Percentiles rank a stretch among this genome's conserved stretches.
phyloP scores from a whole-genome alignment of 2,329 filamentous ascomycete genomes.

The Xylaria digitata region DNA sequence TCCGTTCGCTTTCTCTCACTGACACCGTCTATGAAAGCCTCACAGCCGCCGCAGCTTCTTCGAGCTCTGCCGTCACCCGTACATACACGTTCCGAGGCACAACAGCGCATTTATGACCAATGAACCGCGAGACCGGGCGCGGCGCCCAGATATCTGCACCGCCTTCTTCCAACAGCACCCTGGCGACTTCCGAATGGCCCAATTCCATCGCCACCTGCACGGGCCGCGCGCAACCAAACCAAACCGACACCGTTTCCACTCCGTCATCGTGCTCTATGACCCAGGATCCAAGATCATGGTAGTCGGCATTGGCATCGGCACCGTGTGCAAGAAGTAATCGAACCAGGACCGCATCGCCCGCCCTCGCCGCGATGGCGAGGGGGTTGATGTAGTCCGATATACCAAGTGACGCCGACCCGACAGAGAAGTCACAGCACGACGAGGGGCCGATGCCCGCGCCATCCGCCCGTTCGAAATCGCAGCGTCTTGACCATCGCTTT shows the following conservation, averaged over 20 bases:
- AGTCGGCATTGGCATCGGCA: constrained; percentile 10
- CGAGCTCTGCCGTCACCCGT: too few species aligned
- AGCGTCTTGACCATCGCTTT: not conserved
- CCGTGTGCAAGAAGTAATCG: constrained; percentile 1
- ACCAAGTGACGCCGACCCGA: too few species aligned
- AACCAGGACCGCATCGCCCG: constrained; percentile 2
- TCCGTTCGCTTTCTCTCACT: too few species aligned
- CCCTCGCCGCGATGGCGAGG: constrained; percentile 5
- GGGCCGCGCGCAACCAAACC: not conserved
- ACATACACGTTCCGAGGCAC: too few species aligned
- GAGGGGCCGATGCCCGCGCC: too few species aligned
- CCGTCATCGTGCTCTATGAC: too few species aligned
- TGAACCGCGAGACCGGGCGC: not conserved
- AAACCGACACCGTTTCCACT: too few species aligned
- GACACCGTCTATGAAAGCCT: too few species aligned
- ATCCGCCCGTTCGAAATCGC: not conserved
- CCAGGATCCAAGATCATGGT: not conserved
- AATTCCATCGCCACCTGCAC: constrained; percentile 10
- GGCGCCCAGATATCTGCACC: not conserved
- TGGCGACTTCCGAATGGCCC: not conserved
- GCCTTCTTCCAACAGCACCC: constrained; percentile 3
- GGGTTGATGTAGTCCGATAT: not conserved
- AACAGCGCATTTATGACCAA: not conserved
- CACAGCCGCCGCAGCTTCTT: too few species aligned
- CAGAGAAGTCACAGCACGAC: too few species aligned